A percentile compares a stretch with the other conserved stretches of the same genome.
Conservation (phyloP, 371 early-diverging fungal genomes). For the Mortierella polycephala region DNA sequence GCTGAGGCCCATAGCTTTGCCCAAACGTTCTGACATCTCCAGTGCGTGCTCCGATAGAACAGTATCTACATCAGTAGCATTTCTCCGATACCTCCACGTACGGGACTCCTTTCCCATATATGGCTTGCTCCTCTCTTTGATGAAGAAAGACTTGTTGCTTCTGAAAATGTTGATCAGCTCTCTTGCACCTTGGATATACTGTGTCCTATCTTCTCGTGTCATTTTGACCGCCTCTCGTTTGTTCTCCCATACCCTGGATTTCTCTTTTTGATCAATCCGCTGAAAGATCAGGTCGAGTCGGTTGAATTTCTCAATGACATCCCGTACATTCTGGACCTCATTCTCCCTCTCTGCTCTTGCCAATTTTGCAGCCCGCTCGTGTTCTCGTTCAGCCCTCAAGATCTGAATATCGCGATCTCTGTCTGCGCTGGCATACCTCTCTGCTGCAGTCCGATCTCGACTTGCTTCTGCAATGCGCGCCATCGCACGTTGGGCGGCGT, state of each 20-base stretch:
- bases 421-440: conserved; percentile 27
- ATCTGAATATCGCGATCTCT: conserved; percentile 41
- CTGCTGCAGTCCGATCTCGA: conserved; percentile 30
- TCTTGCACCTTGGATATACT: conserved; percentile 64
- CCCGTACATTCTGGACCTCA: conserved; percentile 11
- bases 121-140: conserved; percentile 51
- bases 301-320: conserved; percentile 53
- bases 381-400: conserved; percentile 24
- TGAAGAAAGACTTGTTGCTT: conserved; percentile 67
- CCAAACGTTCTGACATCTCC: conserved; percentile 44
- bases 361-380: conserved; percentile 31
- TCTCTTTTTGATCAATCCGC: conserved; percentile 39
- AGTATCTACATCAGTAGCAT: conserved; percentile 23
- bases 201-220: conserved; percentile 56
- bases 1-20: conserved; percentile 33
- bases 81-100: conserved; percentile 32
- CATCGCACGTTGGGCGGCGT: conserved; percentile 27
- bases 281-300: conserved; percentile 53
- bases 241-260: conserved; percentile 31
- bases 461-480: conserved; percentile 37
- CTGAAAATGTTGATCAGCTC: conserved; percentile 63
- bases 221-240: conserved; percentile 35
- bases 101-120: conserved; percentile 41
- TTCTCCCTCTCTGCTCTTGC: conserved; percentile 14
- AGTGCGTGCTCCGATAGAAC: conserved; percentile 38